Base-by-base conservation (phyloP, 2,329 filamentous ascomycete genomes). In the Microdochium bolleyi region DNA sequence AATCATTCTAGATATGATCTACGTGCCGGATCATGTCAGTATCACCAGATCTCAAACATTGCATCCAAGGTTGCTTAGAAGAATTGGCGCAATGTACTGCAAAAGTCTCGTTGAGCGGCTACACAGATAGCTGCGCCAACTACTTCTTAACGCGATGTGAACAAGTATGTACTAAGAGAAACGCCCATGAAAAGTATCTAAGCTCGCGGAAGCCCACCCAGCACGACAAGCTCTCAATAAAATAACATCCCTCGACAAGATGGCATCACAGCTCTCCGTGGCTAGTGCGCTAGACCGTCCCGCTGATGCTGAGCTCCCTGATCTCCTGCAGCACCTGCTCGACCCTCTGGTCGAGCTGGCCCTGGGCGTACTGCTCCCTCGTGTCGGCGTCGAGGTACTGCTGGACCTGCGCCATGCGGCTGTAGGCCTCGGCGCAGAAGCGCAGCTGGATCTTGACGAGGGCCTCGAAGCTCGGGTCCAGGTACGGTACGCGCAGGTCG, bases 301-400 rank as follows among this genome's bases (percentile, higher is more conserved):
- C 83, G 62, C 83, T 86, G 76, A 99, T 99, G 72, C 92, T 97
- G 71, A 99, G 71, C 72, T 97, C 94, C 59, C 94, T 79, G 69
- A 99, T 99, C 76, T 99, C 92, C 66, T 96, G 92, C 71, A 99
- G 68, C 44, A 97, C 94, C 71, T 97, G 87, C 72, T 99, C 94
- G 27, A 99, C 94, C 59, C 90, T 77, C 55, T 85, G 87, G 68
- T 99, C 94, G 61, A 99, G 74, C 59, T 96, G 89, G 24, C 94
- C 94, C 62, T 91, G 85, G 1, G 94, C 94, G 70, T 99, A 99
- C 72, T 96, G 88, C 59, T 99, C 94, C 69, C 94, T 82, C 51
- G 92, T 97, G 65, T 96, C 91, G 27, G 92, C 88, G 67, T 97
- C 94, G 30, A 99, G 79, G 69, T 96, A 97, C 73, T 99, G 94